Conservation (phyloP, 768 basidiomycete genomes). For the Epithele typhae region DNA sequence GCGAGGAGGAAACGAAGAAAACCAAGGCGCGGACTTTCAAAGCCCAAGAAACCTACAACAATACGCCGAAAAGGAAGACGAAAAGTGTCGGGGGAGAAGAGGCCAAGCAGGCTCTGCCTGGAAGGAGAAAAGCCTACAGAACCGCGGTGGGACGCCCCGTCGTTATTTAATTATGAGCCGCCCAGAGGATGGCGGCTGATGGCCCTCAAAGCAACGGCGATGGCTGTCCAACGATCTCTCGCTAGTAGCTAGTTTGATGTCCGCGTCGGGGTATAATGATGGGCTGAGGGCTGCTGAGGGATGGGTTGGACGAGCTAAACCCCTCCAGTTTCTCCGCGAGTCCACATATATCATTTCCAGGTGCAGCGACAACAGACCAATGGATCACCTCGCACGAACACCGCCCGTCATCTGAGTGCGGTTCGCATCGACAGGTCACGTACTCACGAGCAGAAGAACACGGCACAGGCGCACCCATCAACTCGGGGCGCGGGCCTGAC, state of each 20-base stretch:
- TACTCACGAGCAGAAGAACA: too few species aligned
- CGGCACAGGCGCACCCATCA: too few species aligned
- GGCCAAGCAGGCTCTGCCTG: constrained; percentile 1
- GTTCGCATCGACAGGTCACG: too few species aligned
- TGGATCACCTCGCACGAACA: too few species aligned
- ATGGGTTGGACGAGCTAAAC: too few species aligned
- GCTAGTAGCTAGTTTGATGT: constrained; percentile 5
- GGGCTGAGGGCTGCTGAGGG: not conserved
- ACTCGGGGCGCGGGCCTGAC: not conserved
- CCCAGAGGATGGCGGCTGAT: not conserved
- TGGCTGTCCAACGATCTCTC: constrained; percentile 10
- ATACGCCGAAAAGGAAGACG: not conserved
- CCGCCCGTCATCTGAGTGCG: too few species aligned
- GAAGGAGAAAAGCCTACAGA: not conserved
- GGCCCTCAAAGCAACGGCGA: constrained; percentile 8
- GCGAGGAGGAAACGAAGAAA: not conserved
- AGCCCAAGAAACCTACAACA: constrained; percentile 4
- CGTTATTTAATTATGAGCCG: constrained; percentile 2
- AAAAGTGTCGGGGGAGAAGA: not conserved
- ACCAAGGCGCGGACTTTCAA: constrained; percentile 11
- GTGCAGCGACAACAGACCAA: too few species aligned
- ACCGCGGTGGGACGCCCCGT: not conserved
- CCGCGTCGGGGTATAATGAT: too few species aligned
- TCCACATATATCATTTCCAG: too few species aligned
- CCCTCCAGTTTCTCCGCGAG: too few species aligned